Evolutionary conservation across 2,329 filamentous ascomycete genomes (phyloP), one percentile per base, ranked within the genome.

Genomic region (Colletotrichum nymphaeae): DNA sequence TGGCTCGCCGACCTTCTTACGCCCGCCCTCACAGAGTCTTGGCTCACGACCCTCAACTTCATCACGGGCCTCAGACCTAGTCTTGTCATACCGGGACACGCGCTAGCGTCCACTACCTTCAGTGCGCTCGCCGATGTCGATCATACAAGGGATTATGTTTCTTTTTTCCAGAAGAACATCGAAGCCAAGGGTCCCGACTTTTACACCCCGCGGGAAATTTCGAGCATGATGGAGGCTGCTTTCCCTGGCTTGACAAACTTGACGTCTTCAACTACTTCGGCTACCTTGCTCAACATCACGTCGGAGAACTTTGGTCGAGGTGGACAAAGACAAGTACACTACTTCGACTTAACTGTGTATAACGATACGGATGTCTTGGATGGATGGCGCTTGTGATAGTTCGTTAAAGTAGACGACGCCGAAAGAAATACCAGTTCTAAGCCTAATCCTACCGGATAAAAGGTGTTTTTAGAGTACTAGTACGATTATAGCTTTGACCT

Each of bases 1-100:
- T 74, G 73, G 73, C 69, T 74, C 3, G 73, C 64, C 26, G 73
- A 74, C 37, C 60, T 74, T 4, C 35, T 74, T 1, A 62, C 72
- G 0, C 72, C 72, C 0, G 69, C 58, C 9, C 56, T 74, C 6
- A 74, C 64, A 1, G 8, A 55, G 16, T 64, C 72, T 4, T 72
- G 69, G 69, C 72, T 74, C 19, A 46, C 64, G 1, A 63, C 72
- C 2, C 58, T 72, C 28, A 37, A 74, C 42, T 72, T 72, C 16
- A 30, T 74, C 19, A 7, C 52, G 7, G 60, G 42, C 16, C 65
- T 74, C 19, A 9, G 16, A 2, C 69, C 69, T 5, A 22, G 22
- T 5, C 19, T 24, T 6, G 66, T 74, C 24, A 32, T 74, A 9
- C 64, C 72, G 1, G 72, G 69, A 1, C 72, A 74, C 30, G 62